Percentiles rank a stretch among this genome's conserved stretches.
Conservation (phyloP, 164 flowering plant genomes). For the Kalanchoe fedtschenkoi region DNA sequence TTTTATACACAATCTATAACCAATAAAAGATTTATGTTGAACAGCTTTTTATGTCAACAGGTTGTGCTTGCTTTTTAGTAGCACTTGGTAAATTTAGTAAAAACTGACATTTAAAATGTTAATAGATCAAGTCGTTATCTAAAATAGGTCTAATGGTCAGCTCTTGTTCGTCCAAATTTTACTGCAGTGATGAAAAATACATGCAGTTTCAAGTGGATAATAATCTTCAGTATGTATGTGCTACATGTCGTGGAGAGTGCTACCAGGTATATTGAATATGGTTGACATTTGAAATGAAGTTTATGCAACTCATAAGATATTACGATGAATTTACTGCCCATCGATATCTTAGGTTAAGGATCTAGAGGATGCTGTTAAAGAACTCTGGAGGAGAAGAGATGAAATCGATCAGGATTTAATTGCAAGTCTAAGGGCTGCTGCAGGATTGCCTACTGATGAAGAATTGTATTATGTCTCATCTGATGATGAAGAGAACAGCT, state of each 20-base stretch:
- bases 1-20: too few species aligned
- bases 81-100: too few species aligned
- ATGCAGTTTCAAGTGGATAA: slow-evolving; percentile 82
- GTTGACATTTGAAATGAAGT: background rate
- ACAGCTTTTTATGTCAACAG: background rate
- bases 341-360: slow-evolving; percentile 52
- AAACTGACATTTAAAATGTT: background rate
- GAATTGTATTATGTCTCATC: slow-evolving; percentile 78
- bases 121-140: background rate
- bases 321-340: background rate
- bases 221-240: slow-evolving; percentile 80
- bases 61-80: too few species aligned
- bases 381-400: slow-evolving; percentile 92
- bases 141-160: background rate
- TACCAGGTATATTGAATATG: slow-evolving; percentile 60
- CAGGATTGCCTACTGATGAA: slow-evolving; percentile 90
- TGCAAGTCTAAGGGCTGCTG: slow-evolving; percentile 81
- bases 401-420: slow-evolving; percentile 62
- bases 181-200: slow-evolving; percentile 86
- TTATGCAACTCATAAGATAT: background rate
- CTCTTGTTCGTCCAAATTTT: slow-evolving; percentile 1
- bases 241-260: slow-evolving; percentile 96
- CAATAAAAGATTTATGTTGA: background rate
- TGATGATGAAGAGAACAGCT: slow-evolving; percentile 83
- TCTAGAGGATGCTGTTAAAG: slow-evolving; percentile 87